These are phyloP conservation scores for Urtica urens DNA, from an alignment of 306 rosid genomes.

Conservation along the genomic window DNA sequence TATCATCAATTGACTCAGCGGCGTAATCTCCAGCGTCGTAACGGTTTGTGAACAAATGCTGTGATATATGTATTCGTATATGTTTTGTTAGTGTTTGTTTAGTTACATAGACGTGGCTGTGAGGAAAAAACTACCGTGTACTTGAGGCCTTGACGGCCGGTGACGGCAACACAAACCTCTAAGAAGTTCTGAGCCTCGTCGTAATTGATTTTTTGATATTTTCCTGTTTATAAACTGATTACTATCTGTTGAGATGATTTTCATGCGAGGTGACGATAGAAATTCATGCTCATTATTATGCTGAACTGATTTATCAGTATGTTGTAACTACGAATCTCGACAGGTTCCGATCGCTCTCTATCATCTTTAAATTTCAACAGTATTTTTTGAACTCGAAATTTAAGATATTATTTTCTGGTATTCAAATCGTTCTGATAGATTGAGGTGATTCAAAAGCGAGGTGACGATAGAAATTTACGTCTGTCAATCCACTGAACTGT, in stretches of 20 bases:
- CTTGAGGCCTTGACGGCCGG: not conserved
- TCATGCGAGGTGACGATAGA: not conserved
- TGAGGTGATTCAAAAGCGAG: too few species aligned
- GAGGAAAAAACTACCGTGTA: not conserved
- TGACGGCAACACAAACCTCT: not conserved
- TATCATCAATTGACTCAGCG: too few species aligned
- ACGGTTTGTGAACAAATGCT: too few species aligned
- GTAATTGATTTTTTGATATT: not conserved
- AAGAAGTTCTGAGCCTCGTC: slow-evolving; percentile 1
- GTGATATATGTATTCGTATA: too few species aligned
- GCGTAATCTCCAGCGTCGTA: too few species aligned
- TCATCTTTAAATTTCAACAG: not conserved
- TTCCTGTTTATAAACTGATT: not conserved
- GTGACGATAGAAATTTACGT: too few species aligned
- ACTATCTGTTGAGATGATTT: not conserved
- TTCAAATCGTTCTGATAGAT: too few species aligned
- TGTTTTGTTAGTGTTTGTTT: too few species aligned
- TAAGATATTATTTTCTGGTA: not conserved
- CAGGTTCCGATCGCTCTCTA: not conserved
- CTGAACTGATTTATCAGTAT: not conserved
- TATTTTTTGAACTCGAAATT: not conserved
- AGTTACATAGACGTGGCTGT: too few species aligned
- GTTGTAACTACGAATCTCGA: not conserved
- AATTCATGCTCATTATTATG: not conserved
- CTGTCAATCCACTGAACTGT: too few species aligned